Percentiles rank a stretch among this genome's conserved stretches.
Conservation (phyloP, 2,329 filamentous ascomycete genomes). For the Clarireedia homoeocarpa region DNA sequence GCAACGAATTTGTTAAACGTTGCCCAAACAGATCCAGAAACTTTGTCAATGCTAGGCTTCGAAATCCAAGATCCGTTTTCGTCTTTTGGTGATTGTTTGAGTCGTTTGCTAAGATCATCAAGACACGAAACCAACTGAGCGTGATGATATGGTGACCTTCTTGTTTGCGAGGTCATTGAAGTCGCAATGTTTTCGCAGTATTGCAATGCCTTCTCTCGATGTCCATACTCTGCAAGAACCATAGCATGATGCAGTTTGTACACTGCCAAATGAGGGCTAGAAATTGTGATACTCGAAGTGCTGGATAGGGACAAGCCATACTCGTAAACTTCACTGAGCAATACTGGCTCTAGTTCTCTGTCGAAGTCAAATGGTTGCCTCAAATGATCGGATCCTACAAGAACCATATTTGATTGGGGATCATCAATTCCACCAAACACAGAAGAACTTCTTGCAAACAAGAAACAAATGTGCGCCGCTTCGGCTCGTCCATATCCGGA, state of each 20-base stretch:
- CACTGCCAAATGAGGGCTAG: constrained; percentile 73
- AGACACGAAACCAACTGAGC: constrained; percentile 63
- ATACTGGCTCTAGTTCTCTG: constrained; percentile 75
- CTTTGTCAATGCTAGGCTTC: constrained; percentile 92
- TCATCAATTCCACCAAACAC: constrained; percentile 82
- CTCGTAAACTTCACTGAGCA: constrained; percentile 94
- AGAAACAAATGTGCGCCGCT: constrained; percentile 87
- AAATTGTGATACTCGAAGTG: constrained; percentile 43
- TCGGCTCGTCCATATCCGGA: constrained; percentile 81
- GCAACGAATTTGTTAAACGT: constrained; percentile 96
- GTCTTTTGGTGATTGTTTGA: constrained; percentile 81
- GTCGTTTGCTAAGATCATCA: constrained; percentile 73
- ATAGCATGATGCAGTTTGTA: constrained; percentile 91
- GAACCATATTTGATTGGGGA: constrained; percentile 65
- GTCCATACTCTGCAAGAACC: constrained; percentile 74
- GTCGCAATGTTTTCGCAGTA: constrained; percentile 82
- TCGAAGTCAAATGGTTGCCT: constrained; percentile 63
- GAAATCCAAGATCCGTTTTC: constrained; percentile 82
- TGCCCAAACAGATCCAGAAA: constrained; percentile 82
- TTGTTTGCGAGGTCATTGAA: constrained; percentile 72
- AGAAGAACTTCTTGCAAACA: constrained; percentile 68
- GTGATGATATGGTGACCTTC: constrained; percentile 82
- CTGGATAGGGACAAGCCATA: constrained; percentile 71
- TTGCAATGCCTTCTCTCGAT: constrained; percentile 72
- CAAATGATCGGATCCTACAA: constrained; percentile 78